Base-by-base conservation (phyloP, 1,284 basidiomycete species). In the Cutaneotrichosporon cutaneum region DNA sequence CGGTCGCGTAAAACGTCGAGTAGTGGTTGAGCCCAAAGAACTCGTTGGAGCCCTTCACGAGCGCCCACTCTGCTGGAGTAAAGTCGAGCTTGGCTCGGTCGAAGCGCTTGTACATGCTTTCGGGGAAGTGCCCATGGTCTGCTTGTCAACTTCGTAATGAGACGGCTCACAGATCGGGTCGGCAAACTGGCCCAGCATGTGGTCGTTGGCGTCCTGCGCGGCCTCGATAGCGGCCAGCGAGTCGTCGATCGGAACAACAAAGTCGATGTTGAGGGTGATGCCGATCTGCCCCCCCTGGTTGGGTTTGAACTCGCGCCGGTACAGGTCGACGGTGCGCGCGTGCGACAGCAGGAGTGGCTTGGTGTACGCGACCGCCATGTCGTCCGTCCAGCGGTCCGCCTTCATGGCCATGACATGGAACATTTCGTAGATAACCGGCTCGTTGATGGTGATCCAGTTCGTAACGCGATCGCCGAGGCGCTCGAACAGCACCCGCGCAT, bases 391-490 rank as follows among this genome's bases (percentile, higher is more conserved):
- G 4, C 33, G 42, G 21, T 58, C 42, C 21, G 24, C 10, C 33
- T 61, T 56, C 42, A 62, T 54, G 1, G 54, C 55, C 21, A 55
- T n/a, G 16, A 21, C 35, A 30, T 53, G 54, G 52, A 44, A 30
- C 54, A 67, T 60, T 24, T 63, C 62, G 58, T 65, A 68, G 60
- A 70, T 68, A 44, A 65, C 55, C 9, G 69, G 69, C 69, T 78
- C 77, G 64, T 78, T 78, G 66, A 75, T 67, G 6, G 77, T 78
- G 62, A 77, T 72, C 88, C 88, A 90, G 72, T 87, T 80, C 73
- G 88, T 88, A 63, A 90, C 88, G 44, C 87, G 82, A 74, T 88
- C 87, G 10, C 89, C 88, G 67, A 88, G 87, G 5, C 84, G 82
- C 59, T 86, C 81, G 72, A 90, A 90, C 72, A 86, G 86, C 22